These are phyloP conservation scores for Fusarium decemcellulare DNA, from an alignment of 2,329 filamentous ascomycete species.

Conservation along the genomic window DNA sequence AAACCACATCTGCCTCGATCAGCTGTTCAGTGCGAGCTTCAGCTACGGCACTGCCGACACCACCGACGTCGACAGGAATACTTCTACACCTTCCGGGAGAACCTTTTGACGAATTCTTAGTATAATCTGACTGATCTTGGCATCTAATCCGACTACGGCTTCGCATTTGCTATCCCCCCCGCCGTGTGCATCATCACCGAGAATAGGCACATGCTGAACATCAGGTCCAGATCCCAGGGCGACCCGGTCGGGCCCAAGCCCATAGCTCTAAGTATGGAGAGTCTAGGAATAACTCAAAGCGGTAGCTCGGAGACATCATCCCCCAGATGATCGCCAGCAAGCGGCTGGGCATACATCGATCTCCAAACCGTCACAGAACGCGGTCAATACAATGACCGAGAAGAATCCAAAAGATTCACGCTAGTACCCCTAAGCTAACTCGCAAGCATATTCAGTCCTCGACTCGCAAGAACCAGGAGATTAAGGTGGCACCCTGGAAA, in stretches of 20 bases:
- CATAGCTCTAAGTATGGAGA: constrained; percentile 15
- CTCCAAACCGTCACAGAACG: background rate
- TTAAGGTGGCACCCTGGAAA: background rate
- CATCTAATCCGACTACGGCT: constrained; percentile 18
- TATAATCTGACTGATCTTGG: background rate
- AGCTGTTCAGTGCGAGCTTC: constrained; percentile 10
- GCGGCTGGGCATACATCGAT: constrained; percentile 5
- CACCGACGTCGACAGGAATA: background rate
- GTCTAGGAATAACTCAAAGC: constrained; percentile 18
- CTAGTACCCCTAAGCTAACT: background rate
- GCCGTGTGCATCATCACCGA: background rate
- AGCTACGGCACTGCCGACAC: constrained; percentile 6
- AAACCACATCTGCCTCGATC: constrained; percentile 20
- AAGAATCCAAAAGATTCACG: background rate
- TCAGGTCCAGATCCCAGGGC: too few species aligned
- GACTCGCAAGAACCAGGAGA: too few species aligned
- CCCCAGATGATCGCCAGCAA: constrained; percentile 11
- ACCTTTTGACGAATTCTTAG: constrained; percentile 7
- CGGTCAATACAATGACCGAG: background rate
- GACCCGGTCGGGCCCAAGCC: background rate
- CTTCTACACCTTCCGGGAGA: constrained; percentile 8
- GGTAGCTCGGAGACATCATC: constrained; percentile 14
- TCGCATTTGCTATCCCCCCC: constrained; percentile 7
- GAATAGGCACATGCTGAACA: background rate
- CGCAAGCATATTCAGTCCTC: background rate